Evolutionary conservation across 1,284 basidiomycete genomes (phyloP), one percentile per base, ranked within the genome.

Genomic region (Volvariella volvacea): DNA sequence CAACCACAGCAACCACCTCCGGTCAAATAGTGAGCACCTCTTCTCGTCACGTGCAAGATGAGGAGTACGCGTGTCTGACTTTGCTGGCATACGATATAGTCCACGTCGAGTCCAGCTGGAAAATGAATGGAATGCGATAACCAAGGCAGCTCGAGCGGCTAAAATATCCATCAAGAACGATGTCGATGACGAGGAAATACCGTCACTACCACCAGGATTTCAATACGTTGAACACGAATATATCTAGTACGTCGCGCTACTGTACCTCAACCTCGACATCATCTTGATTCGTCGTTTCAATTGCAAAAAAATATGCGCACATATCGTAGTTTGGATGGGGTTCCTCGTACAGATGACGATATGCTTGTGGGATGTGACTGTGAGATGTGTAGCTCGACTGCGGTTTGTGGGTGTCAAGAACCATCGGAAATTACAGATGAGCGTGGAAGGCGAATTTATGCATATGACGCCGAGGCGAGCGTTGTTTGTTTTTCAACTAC

Each of bases 161-260:
- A 43, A 58, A 1, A 63, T 83, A 7, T 63, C 55, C 1, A 65
- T 83, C 47, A 61, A 67, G 12, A 74, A 75, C 40, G 62, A 69
- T 2, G 57, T 78, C 3, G 66, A 73, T 48, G 66, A 69, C 4
- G 71, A 79, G 28, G 61, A 66, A 12, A 50, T 73, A 1, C 79
- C 78, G 0, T 55, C 51, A 2, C 52, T 74, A 8, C 55, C 65
- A 1, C 50, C 58, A 0, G 55, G 52, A 15, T 82, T 83, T 45
- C 48, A 49, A 42, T 83, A 82, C 53, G 48, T 77, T 12, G 80
- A 83, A 52, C 60, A 59, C 25, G 63, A 63, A 8, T 83, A 81
- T 42, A 46, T 59, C 15, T 72, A 69, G 73, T 72, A 53, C 41
- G 74, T 52, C 37, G 10, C 25, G 30, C 39, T 22, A 12, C 33